These are phyloP conservation scores for Apiospora saccharicola DNA, from an alignment of 2,329 filamentous ascomycete species.

Conservation along the genomic window DNA sequence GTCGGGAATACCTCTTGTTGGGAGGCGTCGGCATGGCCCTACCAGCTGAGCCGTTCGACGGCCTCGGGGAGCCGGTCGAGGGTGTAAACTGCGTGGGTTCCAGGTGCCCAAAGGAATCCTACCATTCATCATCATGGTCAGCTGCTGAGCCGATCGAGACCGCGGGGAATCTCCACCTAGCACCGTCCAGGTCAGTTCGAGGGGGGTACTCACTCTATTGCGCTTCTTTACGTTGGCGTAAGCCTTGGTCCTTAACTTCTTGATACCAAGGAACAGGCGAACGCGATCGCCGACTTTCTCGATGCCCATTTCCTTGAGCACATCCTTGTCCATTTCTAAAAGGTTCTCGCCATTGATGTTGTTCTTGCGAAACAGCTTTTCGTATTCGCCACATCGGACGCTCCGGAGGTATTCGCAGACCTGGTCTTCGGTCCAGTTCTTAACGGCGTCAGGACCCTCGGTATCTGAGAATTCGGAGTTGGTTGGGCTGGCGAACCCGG, in stretches of 20 bases:
- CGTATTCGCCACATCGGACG: constrained; percentile 94
- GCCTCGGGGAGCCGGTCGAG: constrained; percentile 71
- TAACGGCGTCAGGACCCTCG: constrained; percentile 77
- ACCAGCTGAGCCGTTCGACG: constrained; percentile 58
- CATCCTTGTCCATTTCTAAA: constrained; percentile 95
- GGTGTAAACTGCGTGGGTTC: constrained; percentile 67
- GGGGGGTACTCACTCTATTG: constrained; percentile 72
- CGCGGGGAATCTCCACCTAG: neutral
- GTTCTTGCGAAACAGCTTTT: constrained; percentile 86
- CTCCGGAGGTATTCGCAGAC: constrained; percentile 90
- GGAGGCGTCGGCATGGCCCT: constrained; percentile 54
- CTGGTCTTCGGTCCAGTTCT: constrained; percentile 89
- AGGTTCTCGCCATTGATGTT: constrained; percentile 98
- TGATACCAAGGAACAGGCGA: constrained; percentile 85
- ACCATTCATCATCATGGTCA: constrained; percentile 21
- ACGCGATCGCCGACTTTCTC: constrained; percentile 98
- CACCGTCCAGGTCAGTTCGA: neutral
- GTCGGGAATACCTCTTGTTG: constrained; percentile 71
- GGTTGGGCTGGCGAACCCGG: constrained; percentile 80
- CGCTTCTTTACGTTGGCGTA: constrained; percentile 82
- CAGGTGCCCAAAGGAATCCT: constrained; percentile 86
- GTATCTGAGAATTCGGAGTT: constrained; percentile 91
- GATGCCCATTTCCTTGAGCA: constrained; percentile 96
- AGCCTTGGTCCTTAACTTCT: constrained; percentile 79
- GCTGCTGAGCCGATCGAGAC: constrained; percentile 2